Evolutionary conservation across 306 rosid species (phyloP), one percentile per base, ranked within the genome.

Genomic region (Corylus heterophylla): DNA sequence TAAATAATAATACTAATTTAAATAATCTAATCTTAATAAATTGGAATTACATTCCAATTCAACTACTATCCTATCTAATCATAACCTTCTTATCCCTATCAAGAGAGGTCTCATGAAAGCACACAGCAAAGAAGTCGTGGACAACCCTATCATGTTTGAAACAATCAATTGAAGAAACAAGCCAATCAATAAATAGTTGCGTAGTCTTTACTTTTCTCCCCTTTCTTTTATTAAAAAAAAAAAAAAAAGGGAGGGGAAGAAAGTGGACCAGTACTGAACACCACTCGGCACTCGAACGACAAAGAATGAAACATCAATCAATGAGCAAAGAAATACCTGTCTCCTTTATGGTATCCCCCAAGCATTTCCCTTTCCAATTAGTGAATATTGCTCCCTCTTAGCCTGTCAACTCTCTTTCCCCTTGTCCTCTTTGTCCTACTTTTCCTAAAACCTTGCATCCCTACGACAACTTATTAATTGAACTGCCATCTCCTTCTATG

Each of bases 311-410:
- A 74, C 84, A 83, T 77, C 14, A 86, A 79, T 86, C 48, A 39
- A 76, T 70, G 64, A 58, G 58, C 18, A 45, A 61, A 73, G 79
- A 74, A 64, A 54, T 10, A n/a, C 4, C 59, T 71, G 88, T 88
- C 85, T 75, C 84, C 79, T 79, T 75, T 75, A 27, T 64, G 80
- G 79, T 47, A 63, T 64, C 82, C 69, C 63, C 47, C 62, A 72
- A 76, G 76, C 77, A 82, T 74, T 58, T 44, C 74, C 77, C 81
- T 74, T 58, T 44, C 74, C 68, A 73, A 78, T 64, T 82, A 75
- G 77, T 59, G 66, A 64, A 74, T 86, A 22, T 22, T 22, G 89
- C 71, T 66, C 79, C 85, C 84, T 85, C 78, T 45, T 75, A 54
- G 69, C 73, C 54, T 69, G 79, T 81, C 87, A 89, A 44, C 39